phyloP scores from a whole-genome alignment of 768 basidiomycete species.

The Lactarius deliciosus region DNA sequence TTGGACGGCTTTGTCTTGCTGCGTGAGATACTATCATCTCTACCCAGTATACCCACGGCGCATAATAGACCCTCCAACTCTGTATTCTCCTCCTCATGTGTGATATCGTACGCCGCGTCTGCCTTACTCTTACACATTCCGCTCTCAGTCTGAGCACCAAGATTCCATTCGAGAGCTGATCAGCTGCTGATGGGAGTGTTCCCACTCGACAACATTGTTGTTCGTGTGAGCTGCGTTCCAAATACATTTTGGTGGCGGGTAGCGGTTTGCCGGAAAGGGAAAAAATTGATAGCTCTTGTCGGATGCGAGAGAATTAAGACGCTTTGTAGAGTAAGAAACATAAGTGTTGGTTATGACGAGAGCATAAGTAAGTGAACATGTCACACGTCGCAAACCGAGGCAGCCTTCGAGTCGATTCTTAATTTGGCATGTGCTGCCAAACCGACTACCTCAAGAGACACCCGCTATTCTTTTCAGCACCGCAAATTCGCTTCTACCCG shows the following conservation, averaged over 20 bases:
- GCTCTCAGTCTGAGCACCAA: no score
- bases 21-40: no score
- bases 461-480: constrained; percentile 68
- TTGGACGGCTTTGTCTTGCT: no score
- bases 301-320: constrained; percentile 36
- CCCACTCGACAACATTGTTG: not conserved
- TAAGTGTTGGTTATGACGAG: constrained; percentile 15
- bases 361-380: constrained; percentile 16
- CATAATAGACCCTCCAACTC: no score
- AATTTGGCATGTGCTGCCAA: not conserved
- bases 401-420: not conserved
- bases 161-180: no score
- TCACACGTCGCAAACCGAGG: not conserved
- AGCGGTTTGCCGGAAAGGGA: constrained; percentile 65
- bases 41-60: no score
- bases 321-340: constrained; percentile 21
- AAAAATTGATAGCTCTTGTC: constrained; percentile 78
- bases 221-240: constrained; percentile 91
- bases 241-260: constrained; percentile 82
- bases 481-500: constrained; percentile 69
- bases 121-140: no score
- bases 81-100: no score
- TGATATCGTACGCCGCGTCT: no score
- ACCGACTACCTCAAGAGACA: constrained; percentile 9
- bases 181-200: no score